Evolutionary conservation across 2,329 filamentous ascomycete species (phyloP).

Genomic region (Fragosphaeria purpurea): DNA sequence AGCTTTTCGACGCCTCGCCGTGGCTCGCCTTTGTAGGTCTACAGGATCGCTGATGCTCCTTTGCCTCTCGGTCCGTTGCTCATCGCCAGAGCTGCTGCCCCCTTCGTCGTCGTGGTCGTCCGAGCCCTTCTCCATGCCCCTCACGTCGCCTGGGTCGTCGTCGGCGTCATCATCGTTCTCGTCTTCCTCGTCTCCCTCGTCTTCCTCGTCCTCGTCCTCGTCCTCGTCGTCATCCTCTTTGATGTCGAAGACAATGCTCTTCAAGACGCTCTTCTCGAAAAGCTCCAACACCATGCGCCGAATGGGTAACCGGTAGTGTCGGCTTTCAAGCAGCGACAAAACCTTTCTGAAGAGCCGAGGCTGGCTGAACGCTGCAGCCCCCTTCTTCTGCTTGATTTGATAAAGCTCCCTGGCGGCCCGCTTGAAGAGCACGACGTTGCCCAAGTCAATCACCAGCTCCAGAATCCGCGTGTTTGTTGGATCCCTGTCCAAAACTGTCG

Average conservation of each 20-base stretch:
- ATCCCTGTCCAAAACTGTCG: conserved; percentile 29
- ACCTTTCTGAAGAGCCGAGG: conserved; percentile 74
- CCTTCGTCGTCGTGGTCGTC: conserved; percentile 24
- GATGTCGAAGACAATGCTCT: conserved; percentile 74
- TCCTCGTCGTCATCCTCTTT: conserved; percentile 50
- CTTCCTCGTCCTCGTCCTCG: conserved; percentile 18
- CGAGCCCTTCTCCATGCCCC: conserved; percentile 30
- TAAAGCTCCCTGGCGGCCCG: conserved; percentile 73
- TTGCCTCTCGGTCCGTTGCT: conserved; percentile 46
- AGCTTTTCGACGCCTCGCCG: conserved; percentile 6
- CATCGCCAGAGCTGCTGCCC: conserved; percentile 33
- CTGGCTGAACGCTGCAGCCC: conserved; percentile 64
- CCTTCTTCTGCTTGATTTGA: conserved; percentile 66
- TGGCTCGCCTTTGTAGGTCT: conserved; percentile 17
- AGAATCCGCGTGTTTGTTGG: conserved; percentile 64
- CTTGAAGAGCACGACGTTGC: conserved; percentile 88
- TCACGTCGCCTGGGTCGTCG: conserved; percentile 25
- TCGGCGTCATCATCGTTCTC: conserved; percentile 41
- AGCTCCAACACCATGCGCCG: conserved; percentile 86
- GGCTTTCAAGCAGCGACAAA: conserved; percentile 74
- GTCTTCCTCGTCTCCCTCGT: conserved; percentile 11
- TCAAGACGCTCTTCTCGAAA: conserved; percentile 83
- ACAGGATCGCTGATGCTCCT: conserved; percentile 36
- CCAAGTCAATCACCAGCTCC: conserved; percentile 75
- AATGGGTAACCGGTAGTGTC: conserved; percentile 79